Conservation (phyloP, 306 rosid genomes). For the Gastrolobium bilobum region DNA sequence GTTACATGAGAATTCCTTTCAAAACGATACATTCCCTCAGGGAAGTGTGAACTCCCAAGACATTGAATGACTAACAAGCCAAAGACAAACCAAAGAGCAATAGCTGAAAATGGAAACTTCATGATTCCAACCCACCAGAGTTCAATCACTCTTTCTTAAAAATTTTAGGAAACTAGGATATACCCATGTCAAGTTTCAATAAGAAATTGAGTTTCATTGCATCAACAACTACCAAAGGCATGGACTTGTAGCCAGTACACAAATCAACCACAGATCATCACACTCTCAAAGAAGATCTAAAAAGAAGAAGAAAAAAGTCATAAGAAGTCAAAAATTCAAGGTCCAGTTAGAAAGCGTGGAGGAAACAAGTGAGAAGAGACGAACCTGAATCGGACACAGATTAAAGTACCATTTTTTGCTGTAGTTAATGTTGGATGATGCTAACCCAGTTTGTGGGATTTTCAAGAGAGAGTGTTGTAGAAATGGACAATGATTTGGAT, state of each 20-base stretch:
- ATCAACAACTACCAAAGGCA: slow-evolving; percentile 15
- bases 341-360: background rate
- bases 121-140: slow-evolving; percentile 53
- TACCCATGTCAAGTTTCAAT: slow-evolving; percentile 34
- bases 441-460: background rate
- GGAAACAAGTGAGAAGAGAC: slow-evolving; percentile 29
- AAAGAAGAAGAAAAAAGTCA: slow-evolving; percentile 2
- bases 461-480: slow-evolving; percentile 13
- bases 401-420: background rate
- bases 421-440: slow-evolving; percentile 20
- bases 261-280: slow-evolving; percentile 46
- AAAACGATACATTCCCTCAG: slow-evolving; percentile 52
- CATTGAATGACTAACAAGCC: slow-evolving; percentile 59
- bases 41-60: slow-evolving; percentile 48
- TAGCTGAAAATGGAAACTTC: slow-evolving; percentile 59
- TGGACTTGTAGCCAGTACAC: slow-evolving; percentile 31
- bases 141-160: slow-evolving; percentile 11
- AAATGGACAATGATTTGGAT: slow-evolving; percentile 30
- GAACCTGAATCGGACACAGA: slow-evolving; percentile 52
- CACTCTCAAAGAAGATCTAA: slow-evolving; percentile 25
- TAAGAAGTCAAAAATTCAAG: slow-evolving; percentile 25
- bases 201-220: slow-evolving; percentile 29
- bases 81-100: slow-evolving; percentile 58
- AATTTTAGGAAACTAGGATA: slow-evolving; percentile 12
- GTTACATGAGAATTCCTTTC: slow-evolving; percentile 46